Evolutionary conservation across 1,139 yeast species (phyloP), one percentile per base, ranked within the genome.

Genomic region (Hyphopichia wangnamkhiaoensis): DNA sequence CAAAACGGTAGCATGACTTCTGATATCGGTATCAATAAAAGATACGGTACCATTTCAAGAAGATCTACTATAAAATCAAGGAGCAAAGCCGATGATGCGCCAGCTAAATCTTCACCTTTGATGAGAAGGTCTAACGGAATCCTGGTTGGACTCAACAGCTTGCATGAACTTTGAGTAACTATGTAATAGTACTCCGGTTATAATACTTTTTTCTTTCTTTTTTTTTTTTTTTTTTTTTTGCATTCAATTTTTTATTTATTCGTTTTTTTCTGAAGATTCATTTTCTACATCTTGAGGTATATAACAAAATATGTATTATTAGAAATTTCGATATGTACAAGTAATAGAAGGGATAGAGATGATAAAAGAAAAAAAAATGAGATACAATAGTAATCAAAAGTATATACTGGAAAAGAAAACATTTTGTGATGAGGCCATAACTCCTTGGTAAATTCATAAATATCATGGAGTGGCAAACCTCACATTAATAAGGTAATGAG

Each of bases 101-200:
- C 51, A 35, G 37, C 52, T 4, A 37, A 42, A 37, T 49, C 58
- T n/a, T 23, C 35, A 10, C 47, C 53, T 37, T 45, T 56, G 6
- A 49, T 58, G n/a, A 48, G 45, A 37, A 41, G 63, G 35, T 54
- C 61, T 0, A 42, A 43, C 13, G 61, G 59, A 5, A 45, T 43
- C 33, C 58, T 44, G 31, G 33, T 33, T 8, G 40, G 39, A 7
- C 41, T 52, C 12, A 41, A 47, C 35, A 40, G 41, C 49, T 47
- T 10, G 29, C 17, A 33, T 45, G 38, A 42, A 40, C 17, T 41
- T 42, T 16, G 23, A 37, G 16, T 13, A 35, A 16, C 34, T 39
- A 33, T 21, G 33, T 8, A 21, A 8, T 21, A 21, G 10, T 21
- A 8, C 10, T 21, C 7, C 7, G 7, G 24, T 21, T 8, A 21